Conservation (phyloP, 345 rosid species). For the Arabis alpina region DNA sequence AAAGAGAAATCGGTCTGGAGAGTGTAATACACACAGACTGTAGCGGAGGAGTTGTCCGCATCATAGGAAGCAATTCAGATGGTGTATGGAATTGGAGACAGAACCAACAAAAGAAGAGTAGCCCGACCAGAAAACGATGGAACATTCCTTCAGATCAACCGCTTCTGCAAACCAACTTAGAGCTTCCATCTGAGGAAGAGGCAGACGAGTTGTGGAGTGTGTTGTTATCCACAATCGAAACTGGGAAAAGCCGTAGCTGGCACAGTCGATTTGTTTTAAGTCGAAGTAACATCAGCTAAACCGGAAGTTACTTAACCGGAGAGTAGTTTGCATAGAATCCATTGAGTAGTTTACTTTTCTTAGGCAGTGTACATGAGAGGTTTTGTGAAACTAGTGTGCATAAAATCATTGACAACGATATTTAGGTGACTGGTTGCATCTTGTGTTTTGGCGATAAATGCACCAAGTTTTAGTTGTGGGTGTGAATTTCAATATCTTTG, state of each 20-base stretch:
- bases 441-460: slow-evolving; percentile 1
- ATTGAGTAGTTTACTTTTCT: not conserved
- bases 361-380: slow-evolving; percentile 23
- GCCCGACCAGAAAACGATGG: slow-evolving; percentile 59
- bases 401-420: not conserved
- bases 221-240: slow-evolving; percentile 64
- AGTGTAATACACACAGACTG: slow-evolving; percentile 71
- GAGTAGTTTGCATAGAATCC: slow-evolving; percentile 17
- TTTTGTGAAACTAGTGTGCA: slow-evolving; percentile 20
- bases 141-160: slow-evolving; percentile 64
- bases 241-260: slow-evolving; percentile 61
- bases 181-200: slow-evolving; percentile 59
- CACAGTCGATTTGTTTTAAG: slow-evolving; percentile 60
- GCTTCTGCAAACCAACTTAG: slow-evolving; percentile 71
- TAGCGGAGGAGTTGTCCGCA: slow-evolving; percentile 58
- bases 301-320: not conserved
- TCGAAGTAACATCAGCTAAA: slow-evolving; percentile 48
- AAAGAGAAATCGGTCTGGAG: slow-evolving; percentile 72
- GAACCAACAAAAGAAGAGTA: slow-evolving; percentile 51
- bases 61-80: slow-evolving; percentile 82
- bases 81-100: slow-evolving; percentile 61
- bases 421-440: not conserved
- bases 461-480: not conserved
- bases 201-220: slow-evolving; percentile 54
- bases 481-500: not conserved